These are phyloP conservation scores for Kwoniella europaea DNA, from an alignment of 768 basidiomycete species.

Conservation along the genomic window DNA sequence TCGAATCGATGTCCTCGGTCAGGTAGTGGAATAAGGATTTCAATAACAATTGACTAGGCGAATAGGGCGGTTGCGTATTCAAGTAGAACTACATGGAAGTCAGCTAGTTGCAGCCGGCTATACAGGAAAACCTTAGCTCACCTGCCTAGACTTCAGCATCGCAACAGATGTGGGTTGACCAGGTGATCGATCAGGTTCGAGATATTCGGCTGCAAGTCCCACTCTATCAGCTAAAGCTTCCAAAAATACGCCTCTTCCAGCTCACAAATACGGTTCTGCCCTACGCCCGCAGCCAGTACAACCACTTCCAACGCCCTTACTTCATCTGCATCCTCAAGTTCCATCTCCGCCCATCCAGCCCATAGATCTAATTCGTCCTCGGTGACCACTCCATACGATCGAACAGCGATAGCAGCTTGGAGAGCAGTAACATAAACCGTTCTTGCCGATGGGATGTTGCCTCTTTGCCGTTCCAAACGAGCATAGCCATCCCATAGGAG, in stretches of 20 bases:
- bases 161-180: slow-evolving; percentile 21
- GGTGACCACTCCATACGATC: not conserved
- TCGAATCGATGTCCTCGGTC: slow-evolving; percentile 39
- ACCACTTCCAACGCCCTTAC: slow-evolving; percentile 34
- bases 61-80: not conserved
- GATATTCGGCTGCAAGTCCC: too few relatives aligned
- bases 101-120: not conserved
- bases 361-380: slow-evolving; percentile 52
- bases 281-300: slow-evolving; percentile 22
- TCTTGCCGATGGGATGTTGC: slow-evolving; percentile 56
- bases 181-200: slow-evolving; percentile 1
- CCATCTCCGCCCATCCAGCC: slow-evolving; percentile 60
- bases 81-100: slow-evolving; percentile 10
- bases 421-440: slow-evolving; percentile 59
- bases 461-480: slow-evolving; percentile 53
- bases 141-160: slow-evolving; percentile 41
- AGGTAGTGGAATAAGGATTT: slow-evolving; percentile 47
- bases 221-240: too few relatives aligned
- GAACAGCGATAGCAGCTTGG: slow-evolving; percentile 33
- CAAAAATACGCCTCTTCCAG: too few relatives aligned
- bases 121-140: slow-evolving; percentile 29
- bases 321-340: slow-evolving; percentile 50
- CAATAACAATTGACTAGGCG: slow-evolving; percentile 30
- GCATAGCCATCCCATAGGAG: slow-evolving; percentile 60
- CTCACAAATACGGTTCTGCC: slow-evolving; percentile 12